These are phyloP conservation scores for Pestalotiopsis sp. DNA, from an alignment of 2,329 filamentous ascomycete species.

Conservation along the genomic window DNA sequence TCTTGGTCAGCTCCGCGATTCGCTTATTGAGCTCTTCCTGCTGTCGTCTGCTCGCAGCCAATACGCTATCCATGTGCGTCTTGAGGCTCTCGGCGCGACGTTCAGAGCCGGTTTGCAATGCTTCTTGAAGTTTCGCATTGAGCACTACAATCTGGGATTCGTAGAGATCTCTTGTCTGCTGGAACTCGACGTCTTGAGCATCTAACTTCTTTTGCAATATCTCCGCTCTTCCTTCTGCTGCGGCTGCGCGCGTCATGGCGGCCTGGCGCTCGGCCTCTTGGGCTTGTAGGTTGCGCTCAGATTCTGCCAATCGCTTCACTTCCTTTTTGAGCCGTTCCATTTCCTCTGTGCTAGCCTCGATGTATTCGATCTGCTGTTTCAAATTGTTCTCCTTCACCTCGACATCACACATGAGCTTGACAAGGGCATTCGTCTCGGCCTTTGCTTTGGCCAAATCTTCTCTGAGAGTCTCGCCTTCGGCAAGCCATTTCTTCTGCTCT, in stretches of 20 bases:
- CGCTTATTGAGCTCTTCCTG: slow-evolving; percentile 58
- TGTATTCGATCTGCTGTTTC: slow-evolving; percentile 65
- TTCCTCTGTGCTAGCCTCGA: slow-evolving; percentile 64
- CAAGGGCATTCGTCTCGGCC: slow-evolving; percentile 66
- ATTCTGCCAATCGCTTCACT: slow-evolving; percentile 61
- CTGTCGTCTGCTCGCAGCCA: slow-evolving; percentile 56
- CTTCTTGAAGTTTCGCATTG: slow-evolving; percentile 46
- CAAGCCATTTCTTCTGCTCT: slow-evolving; percentile 67
- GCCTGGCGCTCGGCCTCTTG: slow-evolving; percentile 62
- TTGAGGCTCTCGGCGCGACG: slow-evolving; percentile 33
- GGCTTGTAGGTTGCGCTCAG: slow-evolving; percentile 65
- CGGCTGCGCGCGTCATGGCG: slow-evolving; percentile 59
- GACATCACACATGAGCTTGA: slow-evolving; percentile 65
- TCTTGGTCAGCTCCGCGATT: slow-evolving; percentile 50
- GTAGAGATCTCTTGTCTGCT: slow-evolving; percentile 45
- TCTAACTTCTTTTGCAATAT: slow-evolving; percentile 61
- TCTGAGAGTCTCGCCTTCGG: slow-evolving; percentile 58
- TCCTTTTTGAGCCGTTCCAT: slow-evolving; percentile 62
- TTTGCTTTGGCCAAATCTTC: slow-evolving; percentile 60
- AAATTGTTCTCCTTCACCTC: slow-evolving; percentile 70
- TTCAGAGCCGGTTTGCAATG: slow-evolving; percentile 32
- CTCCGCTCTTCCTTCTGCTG: slow-evolving; percentile 61
- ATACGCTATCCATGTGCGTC: slow-evolving; percentile 44
- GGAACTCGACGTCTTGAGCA: slow-evolving; percentile 50
- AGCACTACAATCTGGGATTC: slow-evolving; percentile 51